Base-by-base conservation (phyloP, 345 rosid species). In the Syzygium grande region DNA sequence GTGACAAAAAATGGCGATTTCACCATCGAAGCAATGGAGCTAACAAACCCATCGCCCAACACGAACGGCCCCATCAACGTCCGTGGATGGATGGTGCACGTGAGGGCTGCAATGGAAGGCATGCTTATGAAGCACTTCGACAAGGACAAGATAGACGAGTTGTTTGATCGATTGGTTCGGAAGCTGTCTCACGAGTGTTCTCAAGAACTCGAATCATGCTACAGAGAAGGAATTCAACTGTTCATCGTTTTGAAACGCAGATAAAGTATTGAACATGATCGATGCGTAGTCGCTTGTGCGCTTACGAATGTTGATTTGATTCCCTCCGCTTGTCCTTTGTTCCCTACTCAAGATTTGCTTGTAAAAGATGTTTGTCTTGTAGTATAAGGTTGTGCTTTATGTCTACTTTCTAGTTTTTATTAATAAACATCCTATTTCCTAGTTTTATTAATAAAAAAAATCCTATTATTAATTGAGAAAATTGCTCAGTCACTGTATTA, bases 41-140 rank as follows among this genome's bases (percentile, higher is more conserved):
- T 91, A 17, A 91, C 90, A 3, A 91, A 93, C 87, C 94, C 95
- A 38, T 79, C 93, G 16, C 91, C 94, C 11, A 89, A 92, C 92
- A 56, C 90, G 23, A 86, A 89, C 29, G 92, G 86, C 3, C 91
- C 92, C 16, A 88, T 91, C 25, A 88, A 93, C 86, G 86, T 92
- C 80, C 84, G 49, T 5, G 90, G 88, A 52, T 94, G 86, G 80
- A 86, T 89, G 34, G 86, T 77, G 83, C 94, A 93, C 68, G 87
- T 94, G 52, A 91, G 93, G 85, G 96, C 93, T 51, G 95, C 95
- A 22, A 92, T 87, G 91, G 94, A 93, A 83, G 92, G 85, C 29
- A 92, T 93, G 92, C 90, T 94, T 88, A 68, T 7, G 84, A 84
- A 61, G 29, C 92, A 88, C 73, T 93, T 94, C 73, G n/a, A 87